Percentiles rank a stretch among this genome's conserved stretches.
These are phyloP conservation scores for Monosporascus sp. DNA, from an alignment of 2,329 filamentous ascomycete genomes.

Conservation along the genomic window DNA sequence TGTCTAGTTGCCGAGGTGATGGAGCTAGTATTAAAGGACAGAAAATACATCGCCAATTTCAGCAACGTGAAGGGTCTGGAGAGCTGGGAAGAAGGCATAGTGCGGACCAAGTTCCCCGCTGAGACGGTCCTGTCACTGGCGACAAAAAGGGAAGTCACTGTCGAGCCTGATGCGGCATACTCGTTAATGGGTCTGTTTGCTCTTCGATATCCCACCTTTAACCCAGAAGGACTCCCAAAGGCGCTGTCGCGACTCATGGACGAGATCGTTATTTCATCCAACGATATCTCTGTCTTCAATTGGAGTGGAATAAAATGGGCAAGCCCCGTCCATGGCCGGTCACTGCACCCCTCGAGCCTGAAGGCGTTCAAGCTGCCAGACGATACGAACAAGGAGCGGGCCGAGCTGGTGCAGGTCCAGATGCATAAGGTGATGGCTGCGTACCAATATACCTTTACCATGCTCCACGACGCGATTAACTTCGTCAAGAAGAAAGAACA, in stretches of 20 bases:
- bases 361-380: conserved; percentile 17
- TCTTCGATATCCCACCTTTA: conserved; percentile 26
- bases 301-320: conserved; percentile 27
- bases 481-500: conserved; percentile 18
- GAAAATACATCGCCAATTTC: conserved; percentile 18
- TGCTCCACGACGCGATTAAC: conserved; percentile 19
- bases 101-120: conserved; percentile 18
- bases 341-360: conserved; percentile 25
- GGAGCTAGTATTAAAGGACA: conserved; percentile 15
- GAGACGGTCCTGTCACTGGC: conserved; percentile 21
- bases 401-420: conserved; percentile 16
- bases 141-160: conserved; percentile 18
- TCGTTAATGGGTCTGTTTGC: conserved; percentile 28
- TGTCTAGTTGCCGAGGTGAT: conserved; percentile 16
- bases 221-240: conserved; percentile 25
- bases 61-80: conserved; percentile 16
- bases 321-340: conserved; percentile 25
- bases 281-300: conserved; percentile 30
- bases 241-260: conserved; percentile 26
- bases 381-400: conserved; percentile 14
- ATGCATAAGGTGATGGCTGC: conserved; percentile 21
- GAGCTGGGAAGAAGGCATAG: conserved; percentile 16
- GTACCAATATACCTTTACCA: conserved; percentile 16
- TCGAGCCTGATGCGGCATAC: conserved; percentile 24
- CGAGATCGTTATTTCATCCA: conserved; percentile 23